Evolutionary conservation across 768 basidiomycete genomes (phyloP), one percentile per base, ranked within the genome.

Genomic region (Astraeus odoratus): DNA sequence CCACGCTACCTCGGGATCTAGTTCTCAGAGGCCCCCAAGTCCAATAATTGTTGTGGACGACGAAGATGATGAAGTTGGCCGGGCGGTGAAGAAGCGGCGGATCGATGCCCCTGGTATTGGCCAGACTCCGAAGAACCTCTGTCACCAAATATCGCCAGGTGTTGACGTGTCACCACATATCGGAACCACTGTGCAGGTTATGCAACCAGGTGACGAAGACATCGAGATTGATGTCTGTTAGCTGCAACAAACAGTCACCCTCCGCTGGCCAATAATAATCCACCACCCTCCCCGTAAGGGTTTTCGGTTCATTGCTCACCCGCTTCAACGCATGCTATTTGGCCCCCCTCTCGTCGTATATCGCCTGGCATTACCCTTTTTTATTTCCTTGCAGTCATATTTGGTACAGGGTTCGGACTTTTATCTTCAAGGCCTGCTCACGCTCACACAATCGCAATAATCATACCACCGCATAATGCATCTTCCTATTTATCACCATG

Each of bases 21-120:
- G 34, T 16, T 46, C 49, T 18, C 56, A 54, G 39, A 59, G 56
- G 30, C 67, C 51, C 47, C 71, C 15, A 69, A 71, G 15, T 73
- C 76, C 81, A n/a, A 74, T 80, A 26, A 67, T 84, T 33, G 65
- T 80, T 36, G 68, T 81, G 25, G 82, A 66, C 29, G 68, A 84
- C n/a, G 81, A 83, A 43, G 74, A 74, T 20, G 50, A 53, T 26
- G 72, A 75, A 30, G 72, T 77, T 36, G 73, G 69, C 27, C 79
- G 81, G 35, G 71, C 65, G 23, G 58, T 66, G 42, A 86, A 84
- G 65, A 75, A 75, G 51, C 72, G 83, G 55, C 60, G 61, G 44
- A 50, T 72, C 30, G 61, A 52, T 20, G 51, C 44, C 24, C 35
- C 47, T 18, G 34, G 12, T 30, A 44, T 15, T 8, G 23, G 31